Evolutionary conservation across 257 asterid genomes (phyloP).

Genomic region (Primulina huaijiensis): DNA sequence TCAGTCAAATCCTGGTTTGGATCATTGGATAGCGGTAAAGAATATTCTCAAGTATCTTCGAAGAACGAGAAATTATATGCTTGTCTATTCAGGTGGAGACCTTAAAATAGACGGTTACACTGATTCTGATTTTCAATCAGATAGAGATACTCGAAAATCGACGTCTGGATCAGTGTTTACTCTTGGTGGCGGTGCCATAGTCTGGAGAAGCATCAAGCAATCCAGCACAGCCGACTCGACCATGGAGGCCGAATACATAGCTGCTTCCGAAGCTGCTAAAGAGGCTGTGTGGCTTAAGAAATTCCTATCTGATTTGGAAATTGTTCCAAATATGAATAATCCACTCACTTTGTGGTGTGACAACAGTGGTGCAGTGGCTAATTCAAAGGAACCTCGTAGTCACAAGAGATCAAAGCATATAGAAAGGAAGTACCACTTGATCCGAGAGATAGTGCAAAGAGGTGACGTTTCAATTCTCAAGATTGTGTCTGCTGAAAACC

Average conservation of each 20-base stretch:
- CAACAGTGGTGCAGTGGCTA: background rate
- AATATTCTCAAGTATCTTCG: background rate
- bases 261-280: background rate
- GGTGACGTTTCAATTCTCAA: background rate
- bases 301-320: background rate
- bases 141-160: background rate
- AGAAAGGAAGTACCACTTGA: background rate
- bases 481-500: background rate
- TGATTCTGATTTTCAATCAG: background rate
- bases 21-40: no score
- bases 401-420: background rate
- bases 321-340: no score
- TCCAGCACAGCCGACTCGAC: background rate
- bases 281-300: background rate
- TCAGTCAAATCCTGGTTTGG: background rate
- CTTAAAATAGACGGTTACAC: background rate
- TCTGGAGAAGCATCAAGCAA: background rate
- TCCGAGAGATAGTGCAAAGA: background rate
- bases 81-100: background rate
- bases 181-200: background rate
- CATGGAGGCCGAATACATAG: background rate
- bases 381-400: background rate
- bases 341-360: no score
- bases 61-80: conserved; percentile 2
- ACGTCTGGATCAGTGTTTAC: background rate